Evolutionary conservation across 768 basidiomycete genomes (phyloP).

Genomic region (Gyrodon lividus): DNA sequence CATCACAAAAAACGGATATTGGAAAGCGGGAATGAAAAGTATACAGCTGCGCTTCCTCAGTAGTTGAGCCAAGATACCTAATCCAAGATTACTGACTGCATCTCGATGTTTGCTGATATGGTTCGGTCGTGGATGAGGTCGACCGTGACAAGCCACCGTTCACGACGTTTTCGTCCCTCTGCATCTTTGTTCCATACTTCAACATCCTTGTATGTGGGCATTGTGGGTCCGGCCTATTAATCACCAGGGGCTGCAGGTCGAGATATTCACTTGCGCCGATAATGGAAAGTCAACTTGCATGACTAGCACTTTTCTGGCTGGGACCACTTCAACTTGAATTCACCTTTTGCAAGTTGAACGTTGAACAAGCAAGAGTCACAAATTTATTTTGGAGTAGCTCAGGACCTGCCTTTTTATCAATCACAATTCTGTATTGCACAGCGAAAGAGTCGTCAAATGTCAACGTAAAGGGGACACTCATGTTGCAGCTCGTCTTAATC

Average conservation of each 20-base stretch:
- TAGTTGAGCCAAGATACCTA: not conserved
- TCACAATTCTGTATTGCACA: too few relatives aligned
- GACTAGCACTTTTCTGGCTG: too few relatives aligned
- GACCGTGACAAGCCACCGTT: slow-evolving; percentile 3
- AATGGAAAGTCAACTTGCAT: too few relatives aligned
- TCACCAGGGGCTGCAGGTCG: not conserved
- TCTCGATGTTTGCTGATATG: slow-evolving; percentile 6
- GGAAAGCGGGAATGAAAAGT: slow-evolving; percentile 18
- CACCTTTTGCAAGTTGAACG: too few relatives aligned
- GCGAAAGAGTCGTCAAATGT: too few relatives aligned
- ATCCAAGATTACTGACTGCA: slow-evolving; percentile 6
- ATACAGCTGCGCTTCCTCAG: slow-evolving; percentile 4
- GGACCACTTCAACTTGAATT: too few relatives aligned
- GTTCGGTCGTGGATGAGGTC: slow-evolving; percentile 12
- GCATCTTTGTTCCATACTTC: slow-evolving; percentile 21
- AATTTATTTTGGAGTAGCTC: too few relatives aligned
- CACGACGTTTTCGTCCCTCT: slow-evolving; percentile 2
- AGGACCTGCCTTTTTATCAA: too few relatives aligned
- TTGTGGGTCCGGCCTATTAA: too few relatives aligned
- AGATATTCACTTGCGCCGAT: not conserved
- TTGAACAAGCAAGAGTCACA: too few relatives aligned
- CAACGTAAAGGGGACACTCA: too few relatives aligned
- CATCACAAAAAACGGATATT: slow-evolving; percentile 15
- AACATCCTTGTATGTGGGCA: slow-evolving; percentile 14
- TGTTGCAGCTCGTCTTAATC: too few relatives aligned